phyloP scores from a whole-genome alignment of 306 rosid species.

The Astragalus glycyphyllos region DNA sequence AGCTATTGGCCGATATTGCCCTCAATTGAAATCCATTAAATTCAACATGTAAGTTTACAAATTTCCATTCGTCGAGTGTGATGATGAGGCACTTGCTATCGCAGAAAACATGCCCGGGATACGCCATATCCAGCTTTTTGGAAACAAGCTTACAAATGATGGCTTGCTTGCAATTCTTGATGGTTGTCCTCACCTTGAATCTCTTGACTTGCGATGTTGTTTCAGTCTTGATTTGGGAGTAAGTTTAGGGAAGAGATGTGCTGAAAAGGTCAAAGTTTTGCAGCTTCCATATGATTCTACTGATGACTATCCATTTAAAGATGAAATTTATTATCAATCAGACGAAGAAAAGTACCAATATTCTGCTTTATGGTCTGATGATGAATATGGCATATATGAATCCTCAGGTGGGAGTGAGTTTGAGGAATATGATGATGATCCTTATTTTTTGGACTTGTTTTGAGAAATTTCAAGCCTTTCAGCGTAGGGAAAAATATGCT shows the following conservation, averaged over 20 bases:
- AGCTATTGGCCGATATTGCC: constrained; percentile 61
- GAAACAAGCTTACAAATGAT: constrained; percentile 56
- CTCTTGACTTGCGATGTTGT: constrained; percentile 66
- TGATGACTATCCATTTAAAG: constrained; percentile 47
- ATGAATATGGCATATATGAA: constrained; percentile 46
- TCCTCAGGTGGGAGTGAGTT: constrained; percentile 48
- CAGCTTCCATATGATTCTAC: constrained; percentile 50
- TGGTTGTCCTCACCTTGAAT: constrained; percentile 64
- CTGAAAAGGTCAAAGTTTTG: constrained; percentile 51
- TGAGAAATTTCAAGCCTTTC: constrained; percentile 9
- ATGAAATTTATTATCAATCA: constrained; percentile 38
- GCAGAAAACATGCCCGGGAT: constrained; percentile 54
- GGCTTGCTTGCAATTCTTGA: constrained; percentile 65
- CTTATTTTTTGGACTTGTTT: not conserved
- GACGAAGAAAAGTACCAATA: constrained; percentile 35
- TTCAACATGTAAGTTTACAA: constrained; percentile 39
- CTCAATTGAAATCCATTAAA: constrained; percentile 51
- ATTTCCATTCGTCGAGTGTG: constrained; percentile 23
- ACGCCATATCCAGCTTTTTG: constrained; percentile 62
- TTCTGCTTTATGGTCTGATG: not conserved
- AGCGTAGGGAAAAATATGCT: no score
- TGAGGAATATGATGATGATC: no score
- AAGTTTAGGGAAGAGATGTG: constrained; percentile 48
- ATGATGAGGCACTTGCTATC: constrained; percentile 54
- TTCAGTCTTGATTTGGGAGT: constrained; percentile 47